These are phyloP conservation scores for Dictyostelium firmibasis DNA, from an alignment of 78 protist genomes.

Conservation along the genomic window DNA sequence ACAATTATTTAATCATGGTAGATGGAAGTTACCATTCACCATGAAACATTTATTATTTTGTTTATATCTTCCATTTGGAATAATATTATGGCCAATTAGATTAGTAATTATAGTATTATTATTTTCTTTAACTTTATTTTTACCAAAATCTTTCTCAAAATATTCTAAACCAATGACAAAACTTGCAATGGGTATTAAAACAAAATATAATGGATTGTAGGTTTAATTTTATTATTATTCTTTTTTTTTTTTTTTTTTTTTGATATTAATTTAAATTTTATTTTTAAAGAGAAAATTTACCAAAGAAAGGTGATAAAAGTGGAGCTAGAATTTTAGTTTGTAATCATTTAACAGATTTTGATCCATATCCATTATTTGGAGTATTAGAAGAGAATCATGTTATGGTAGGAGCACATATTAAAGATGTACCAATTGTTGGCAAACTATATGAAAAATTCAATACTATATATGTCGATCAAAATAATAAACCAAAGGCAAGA, in stretches of 20 bases:
- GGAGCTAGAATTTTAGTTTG: constrained; percentile 23
- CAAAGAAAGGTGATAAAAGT: background rate
- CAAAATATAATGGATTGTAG: background rate
- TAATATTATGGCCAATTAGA: constrained; percentile 26
- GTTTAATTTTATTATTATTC: background rate
- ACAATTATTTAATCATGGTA: constrained; percentile 29
- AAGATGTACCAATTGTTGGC: constrained; percentile 57
- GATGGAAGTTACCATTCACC: constrained; percentile 41
- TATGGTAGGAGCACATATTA: constrained; percentile 49
- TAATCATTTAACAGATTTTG: constrained; percentile 58
- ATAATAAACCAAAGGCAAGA: constrained; percentile 19
- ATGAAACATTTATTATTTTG: constrained; percentile 8
- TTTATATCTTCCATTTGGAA: constrained; percentile 41
- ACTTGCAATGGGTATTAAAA: constrained; percentile 15
- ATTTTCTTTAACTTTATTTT: background rate
- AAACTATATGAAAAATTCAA: constrained; percentile 14
- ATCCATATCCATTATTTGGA: constrained; percentile 48
- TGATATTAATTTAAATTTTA: no score
- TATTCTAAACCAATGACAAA: background rate
- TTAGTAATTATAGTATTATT: background rate
- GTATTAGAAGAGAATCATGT: background rate
- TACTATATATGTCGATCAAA: constrained; percentile 35
- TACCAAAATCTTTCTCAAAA: background rate
- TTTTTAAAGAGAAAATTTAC: background rate
- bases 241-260: no score